These are phyloP conservation scores for Onygenales sp. DNA, from an alignment of 2,329 filamentous ascomycete species.

Conservation along the genomic window DNA sequence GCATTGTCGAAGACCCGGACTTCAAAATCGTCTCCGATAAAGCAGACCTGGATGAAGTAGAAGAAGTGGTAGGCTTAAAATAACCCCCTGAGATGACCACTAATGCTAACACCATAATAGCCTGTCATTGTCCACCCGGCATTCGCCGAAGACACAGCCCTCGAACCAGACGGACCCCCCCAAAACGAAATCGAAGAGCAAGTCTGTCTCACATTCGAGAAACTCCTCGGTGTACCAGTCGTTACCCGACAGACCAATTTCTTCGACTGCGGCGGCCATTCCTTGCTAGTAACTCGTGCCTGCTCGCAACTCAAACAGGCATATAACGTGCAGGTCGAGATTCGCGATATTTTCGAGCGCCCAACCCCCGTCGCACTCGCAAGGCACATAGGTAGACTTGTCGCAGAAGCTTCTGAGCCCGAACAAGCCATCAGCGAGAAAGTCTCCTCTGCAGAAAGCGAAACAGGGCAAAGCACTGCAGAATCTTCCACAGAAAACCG, in stretches of 20 bases:
- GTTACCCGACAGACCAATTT: not conserved
- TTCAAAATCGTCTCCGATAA: not conserved
- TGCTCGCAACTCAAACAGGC: not conserved
- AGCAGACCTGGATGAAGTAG: not conserved
- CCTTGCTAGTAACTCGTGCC: not conserved
- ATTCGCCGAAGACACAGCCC: not conserved
- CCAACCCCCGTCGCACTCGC: not conserved
- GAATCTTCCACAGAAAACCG: no score
- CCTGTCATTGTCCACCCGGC: not conserved
- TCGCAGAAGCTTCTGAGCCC: not conserved
- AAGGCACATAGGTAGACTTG: not conserved
- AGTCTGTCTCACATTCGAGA: not conserved
- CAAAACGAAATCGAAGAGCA: not conserved
- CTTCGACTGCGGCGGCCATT: not conserved
- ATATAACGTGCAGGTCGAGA: not conserved
- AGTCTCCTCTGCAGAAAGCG: no score
- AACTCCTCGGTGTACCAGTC: not conserved
- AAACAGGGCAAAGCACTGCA: no score
- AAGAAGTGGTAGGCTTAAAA: not conserved
- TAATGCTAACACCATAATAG: no score
- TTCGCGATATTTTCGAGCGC: not conserved
- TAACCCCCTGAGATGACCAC: no score
- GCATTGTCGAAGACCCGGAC: not conserved
- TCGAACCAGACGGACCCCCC: not conserved
- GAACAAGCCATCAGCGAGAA: not conserved